Base-by-base conservation (phyloP, 2,329 filamentous ascomycete species). In the Trichoderma gracile region DNA sequence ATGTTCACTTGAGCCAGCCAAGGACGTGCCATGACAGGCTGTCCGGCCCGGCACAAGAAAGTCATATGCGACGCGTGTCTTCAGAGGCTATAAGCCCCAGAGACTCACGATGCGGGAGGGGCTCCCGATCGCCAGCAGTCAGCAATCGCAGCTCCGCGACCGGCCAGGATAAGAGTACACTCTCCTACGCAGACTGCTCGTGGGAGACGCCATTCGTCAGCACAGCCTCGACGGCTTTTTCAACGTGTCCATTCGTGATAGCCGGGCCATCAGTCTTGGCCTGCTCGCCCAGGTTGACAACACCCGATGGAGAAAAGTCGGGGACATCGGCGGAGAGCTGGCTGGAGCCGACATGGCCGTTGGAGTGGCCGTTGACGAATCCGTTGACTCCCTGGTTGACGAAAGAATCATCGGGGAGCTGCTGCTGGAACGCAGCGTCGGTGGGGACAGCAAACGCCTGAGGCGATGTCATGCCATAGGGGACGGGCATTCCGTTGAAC, bases 261-360 rank as follows among this genome's bases (percentile, higher is more conserved):
- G 21, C 38, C 7, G 21, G 15, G 9, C 47, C 49, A 17, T 49
- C 42, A 40, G 27, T 33, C 46, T 38, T 58, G 27, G 27, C 55
- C 14, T 38, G n/a, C n/a, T 61, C 63, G 12, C 50, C 55, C 47
- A 66, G 58, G 6, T 45, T 30, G 30, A 56, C 17, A 10, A 60
- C 66, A 21, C 72, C 75, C 6, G 75, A 73, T 27, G 77, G 77
- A 14, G 77, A 74, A 67, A 79, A 79, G 67, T 77, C 76, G 0
- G 77, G 76, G 5, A 79, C 78, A 56, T 76, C 72, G 15, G 77
- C 77, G 19, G 77, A 78, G 23, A 78, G 70, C 65, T 77, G 76
- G 23, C 61, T 64, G 15, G 30, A 49, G 69, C 77, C 23, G 78
- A 70, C 71, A 56, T 74, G 71, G 25, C 67, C 68, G 38, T 70